Evolutionary conservation across 1,284 basidiomycete genomes (phyloP), one percentile per base, ranked within the genome.

Genomic region (Inonotus hispidus): DNA sequence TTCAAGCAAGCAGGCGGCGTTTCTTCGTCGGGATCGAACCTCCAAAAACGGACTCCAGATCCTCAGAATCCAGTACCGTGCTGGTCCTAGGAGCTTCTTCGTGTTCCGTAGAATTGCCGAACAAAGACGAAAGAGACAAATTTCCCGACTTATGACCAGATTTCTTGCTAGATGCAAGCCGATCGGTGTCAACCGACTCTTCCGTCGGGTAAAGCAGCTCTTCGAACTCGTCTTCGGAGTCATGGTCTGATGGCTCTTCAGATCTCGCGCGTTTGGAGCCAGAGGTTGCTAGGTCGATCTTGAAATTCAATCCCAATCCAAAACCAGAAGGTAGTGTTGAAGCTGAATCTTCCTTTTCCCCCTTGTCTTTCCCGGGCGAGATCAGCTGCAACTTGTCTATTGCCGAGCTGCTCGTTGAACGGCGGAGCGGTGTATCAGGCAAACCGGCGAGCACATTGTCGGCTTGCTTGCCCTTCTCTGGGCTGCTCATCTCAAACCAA

Each of bases 401-500:
- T 10, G 50, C 5, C 19, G 56, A 61, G 10, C n/a, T 32, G 35
- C 39, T 50, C 21, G 52, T 41, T 6, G 62, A 56, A n/a, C 56
- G 53, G 29, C 54, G 53, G n/a, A 64, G 46, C 14, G 63, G 63
- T 2, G 63, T 61, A 25, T 64, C 63, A 35, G 59, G 63, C 25
- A 58, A 61, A 21, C 23, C 41, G 23, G 53, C 25, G n/a, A 27
- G 11, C 7, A 43, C 11, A 8, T n/a, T 19, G 13, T 29, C 5
- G 8, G 16, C 25, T 25, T 32, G 49, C 21, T 45, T 41, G 21
- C 46, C 23, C 45, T 60, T 61, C 19, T 49, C 16, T 6, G 56
- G 59, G 21, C 59, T 60, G 38, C 35, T 59, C 27, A 60, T 21
- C 1, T 58, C 59, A 13, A 64, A 58, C 63, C 63, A 64, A 16